phyloP scores from a whole-genome alignment of 495 filamentous ascomycete species.

The Barbatosphaeria neglecta region DNA sequence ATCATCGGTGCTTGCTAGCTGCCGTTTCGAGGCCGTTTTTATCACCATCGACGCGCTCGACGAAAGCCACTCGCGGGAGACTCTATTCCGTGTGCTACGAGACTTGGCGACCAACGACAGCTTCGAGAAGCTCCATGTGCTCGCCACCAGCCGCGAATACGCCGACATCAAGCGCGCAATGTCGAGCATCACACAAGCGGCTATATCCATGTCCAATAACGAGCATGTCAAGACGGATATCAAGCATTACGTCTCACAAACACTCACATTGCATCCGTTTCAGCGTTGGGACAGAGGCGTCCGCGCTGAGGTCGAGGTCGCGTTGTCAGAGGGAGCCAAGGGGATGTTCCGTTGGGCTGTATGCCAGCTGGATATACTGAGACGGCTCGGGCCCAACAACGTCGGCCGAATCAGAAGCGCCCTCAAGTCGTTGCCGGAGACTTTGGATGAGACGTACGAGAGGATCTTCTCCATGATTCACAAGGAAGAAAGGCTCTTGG shows the following conservation, averaged over 20 bases:
- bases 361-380: slow-evolving; percentile 30
- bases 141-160: slow-evolving; percentile 31
- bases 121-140: slow-evolving; percentile 23
- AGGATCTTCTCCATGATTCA: slow-evolving; percentile 19
- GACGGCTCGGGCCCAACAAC: slow-evolving; percentile 6
- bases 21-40: slow-evolving; percentile 7
- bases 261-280: slow-evolving; percentile 11
- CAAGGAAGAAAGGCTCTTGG: slow-evolving; percentile 11
- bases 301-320: slow-evolving; percentile 13
- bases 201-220: slow-evolving; percentile 22
- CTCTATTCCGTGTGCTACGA: slow-evolving; percentile 9
- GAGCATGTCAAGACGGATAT: slow-evolving; percentile 21
- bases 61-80: slow-evolving; percentile 12
- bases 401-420: slow-evolving; percentile 9
- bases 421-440: slow-evolving; percentile 21
- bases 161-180: slow-evolving; percentile 19
- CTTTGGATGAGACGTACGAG: slow-evolving; percentile 29
- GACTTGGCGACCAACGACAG: slow-evolving; percentile 13
- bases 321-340: slow-evolving; percentile 18
- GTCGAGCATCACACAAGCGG: slow-evolving; percentile 3
- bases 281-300: slow-evolving; percentile 10
- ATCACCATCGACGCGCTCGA: slow-evolving; percentile 24
- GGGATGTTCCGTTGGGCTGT: slow-evolving; percentile 38
- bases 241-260: slow-evolving; percentile 11
- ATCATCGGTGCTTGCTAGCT: background rate